Conservation (phyloP, 179 eudicot genomes). For the Spergularia azorica region DNA sequence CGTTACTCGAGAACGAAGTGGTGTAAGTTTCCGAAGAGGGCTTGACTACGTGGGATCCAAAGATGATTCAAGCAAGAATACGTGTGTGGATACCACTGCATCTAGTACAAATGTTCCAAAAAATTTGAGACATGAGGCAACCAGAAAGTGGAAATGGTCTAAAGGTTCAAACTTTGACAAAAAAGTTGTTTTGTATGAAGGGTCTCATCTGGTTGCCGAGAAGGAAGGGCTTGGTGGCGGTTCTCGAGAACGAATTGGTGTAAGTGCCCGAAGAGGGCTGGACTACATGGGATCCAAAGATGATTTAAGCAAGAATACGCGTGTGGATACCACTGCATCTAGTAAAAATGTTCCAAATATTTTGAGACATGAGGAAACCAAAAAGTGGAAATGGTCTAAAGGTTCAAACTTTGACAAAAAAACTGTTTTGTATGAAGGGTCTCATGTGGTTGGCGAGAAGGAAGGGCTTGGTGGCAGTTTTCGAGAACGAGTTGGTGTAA, state of each 20-base stretch:
- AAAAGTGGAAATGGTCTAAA: conserved; percentile 12
- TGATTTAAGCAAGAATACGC: conserved; percentile 17
- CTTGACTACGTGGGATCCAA: conserved; percentile 9
- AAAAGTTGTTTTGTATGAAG: conserved; percentile 8
- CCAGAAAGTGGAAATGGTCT: conserved; percentile 10
- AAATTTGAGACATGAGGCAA: background rate
- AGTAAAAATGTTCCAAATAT: background rate
- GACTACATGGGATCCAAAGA: conserved; percentile 13
- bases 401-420: conserved; percentile 16
- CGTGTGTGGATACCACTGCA: background rate
- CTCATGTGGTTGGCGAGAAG: conserved; percentile 10
- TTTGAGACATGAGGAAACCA: background rate
- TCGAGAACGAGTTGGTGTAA: background rate
- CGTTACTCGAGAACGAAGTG: conserved; percentile 12
- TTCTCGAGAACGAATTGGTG: conserved; percentile 10
- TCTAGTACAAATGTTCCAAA: conserved; percentile 4
- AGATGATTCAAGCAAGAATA: conserved; percentile 21
- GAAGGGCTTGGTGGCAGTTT: background rate
- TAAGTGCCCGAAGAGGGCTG: conserved; percentile 11
- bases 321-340: background rate
- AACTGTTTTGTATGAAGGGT: conserved; percentile 12
- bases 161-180: conserved; percentile 14
- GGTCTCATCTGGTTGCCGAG: conserved; percentile 13
- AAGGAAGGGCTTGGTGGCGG: conserved; percentile 5
- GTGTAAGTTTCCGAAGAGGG: conserved; percentile 10